A percentile compares a stretch with the other conserved stretches of the same genome.
Conservation (phyloP, 129 eudicot genomes). For the Tagetes patula region DNA sequence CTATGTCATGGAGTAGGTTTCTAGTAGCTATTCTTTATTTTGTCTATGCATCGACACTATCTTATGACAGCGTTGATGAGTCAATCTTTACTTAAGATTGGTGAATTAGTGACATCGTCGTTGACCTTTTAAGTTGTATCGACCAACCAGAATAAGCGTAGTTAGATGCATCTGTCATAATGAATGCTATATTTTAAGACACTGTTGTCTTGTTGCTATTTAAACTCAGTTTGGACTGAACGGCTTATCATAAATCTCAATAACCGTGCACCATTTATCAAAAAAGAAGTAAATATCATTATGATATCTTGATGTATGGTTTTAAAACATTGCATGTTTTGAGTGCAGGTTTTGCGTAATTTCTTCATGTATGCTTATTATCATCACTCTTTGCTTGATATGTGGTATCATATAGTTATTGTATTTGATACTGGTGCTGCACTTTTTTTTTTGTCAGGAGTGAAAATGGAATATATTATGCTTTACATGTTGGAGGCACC, state of each 20-base stretch:
- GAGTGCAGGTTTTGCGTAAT: neutral
- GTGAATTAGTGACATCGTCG: neutral
- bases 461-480: conserved; percentile 81
- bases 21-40: neutral
- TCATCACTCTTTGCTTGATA: conserved; percentile 7
- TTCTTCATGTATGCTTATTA: neutral
- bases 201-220: neutral
- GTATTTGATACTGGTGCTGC: neutral
- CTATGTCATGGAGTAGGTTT: neutral
- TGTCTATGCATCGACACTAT: neutral
- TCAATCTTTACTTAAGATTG: conserved; percentile 4
- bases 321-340: neutral
- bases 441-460: conserved; percentile 46
- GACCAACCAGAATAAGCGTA: neutral
- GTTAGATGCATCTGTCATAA: conserved; percentile 10
- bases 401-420: neutral
- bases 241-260: conserved; percentile 10
- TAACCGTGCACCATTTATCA: neutral
- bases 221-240: conserved; percentile 5
- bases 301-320: conserved; percentile 14
- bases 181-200: conserved; percentile 1
- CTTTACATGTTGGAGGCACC: conserved; percentile 88
- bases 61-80: neutral
- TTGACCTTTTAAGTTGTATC: neutral
- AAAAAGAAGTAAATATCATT: conserved; percentile 2